These are phyloP conservation scores for Scalesia atractyloides DNA, from an alignment of 129 eudicot species.

Conservation along the genomic window DNA sequence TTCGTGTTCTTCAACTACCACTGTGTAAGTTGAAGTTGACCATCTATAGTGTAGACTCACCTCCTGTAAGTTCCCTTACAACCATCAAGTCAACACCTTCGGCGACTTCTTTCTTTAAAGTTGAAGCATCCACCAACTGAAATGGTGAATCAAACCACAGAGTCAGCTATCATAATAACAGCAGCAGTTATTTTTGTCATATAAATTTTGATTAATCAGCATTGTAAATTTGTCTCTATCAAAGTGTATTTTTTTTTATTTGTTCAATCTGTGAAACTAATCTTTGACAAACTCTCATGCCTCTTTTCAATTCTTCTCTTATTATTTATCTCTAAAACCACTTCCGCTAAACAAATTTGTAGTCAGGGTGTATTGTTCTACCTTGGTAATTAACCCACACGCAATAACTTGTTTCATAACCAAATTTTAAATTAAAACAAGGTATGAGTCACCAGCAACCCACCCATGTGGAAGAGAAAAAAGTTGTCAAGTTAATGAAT, in stretches of 20 bases:
- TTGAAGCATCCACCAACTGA: slow-evolving; percentile 90
- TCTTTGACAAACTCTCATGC: no score
- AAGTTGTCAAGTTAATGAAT: background rate
- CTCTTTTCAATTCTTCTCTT: no score
- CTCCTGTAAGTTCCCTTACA: slow-evolving; percentile 98
- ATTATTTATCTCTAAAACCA: no score
- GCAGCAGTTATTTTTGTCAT: background rate
- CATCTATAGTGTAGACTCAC: slow-evolving; percentile 40
- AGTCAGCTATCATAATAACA: background rate
- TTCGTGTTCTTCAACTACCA: slow-evolving; percentile 16
- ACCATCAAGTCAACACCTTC: slow-evolving; percentile 99
- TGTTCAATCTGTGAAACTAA: no score
- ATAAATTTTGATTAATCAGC: background rate
- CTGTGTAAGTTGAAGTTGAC: background rate
- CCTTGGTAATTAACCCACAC: background rate
- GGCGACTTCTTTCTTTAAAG: slow-evolving; percentile 90
- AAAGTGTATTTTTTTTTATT: no score
- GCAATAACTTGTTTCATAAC: background rate
- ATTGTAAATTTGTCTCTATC: background rate
- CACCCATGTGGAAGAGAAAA: background rate
- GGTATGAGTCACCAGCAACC: background rate
- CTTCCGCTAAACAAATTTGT: no score
- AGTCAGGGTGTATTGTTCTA: no score
- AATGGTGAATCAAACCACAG: slow-evolving; percentile 11
- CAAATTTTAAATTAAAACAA: background rate